These are phyloP conservation scores for Saposhnikovia divaricata DNA, from an alignment of 129 eudicot genomes.

Conservation along the genomic window DNA sequence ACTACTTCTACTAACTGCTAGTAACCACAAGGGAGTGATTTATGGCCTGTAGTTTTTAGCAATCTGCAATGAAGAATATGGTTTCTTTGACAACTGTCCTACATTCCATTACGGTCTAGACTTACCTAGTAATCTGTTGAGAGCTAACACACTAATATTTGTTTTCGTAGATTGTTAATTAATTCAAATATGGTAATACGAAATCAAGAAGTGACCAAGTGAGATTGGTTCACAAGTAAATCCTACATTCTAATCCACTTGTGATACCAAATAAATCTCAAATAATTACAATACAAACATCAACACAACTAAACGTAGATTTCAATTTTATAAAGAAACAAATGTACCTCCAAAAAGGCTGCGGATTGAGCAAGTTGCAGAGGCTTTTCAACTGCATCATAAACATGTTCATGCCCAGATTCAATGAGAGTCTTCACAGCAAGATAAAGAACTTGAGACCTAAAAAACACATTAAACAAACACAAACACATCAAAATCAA, in stretches of 20 bases:
- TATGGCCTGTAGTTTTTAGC: neutral
- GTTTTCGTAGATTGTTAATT: neutral
- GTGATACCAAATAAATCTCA: neutral
- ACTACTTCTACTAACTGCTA: neutral
- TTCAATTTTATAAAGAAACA: neutral
- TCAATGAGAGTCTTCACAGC: slow-evolving; percentile 60
- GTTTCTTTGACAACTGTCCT: neutral
- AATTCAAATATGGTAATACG: neutral
- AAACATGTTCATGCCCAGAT: slow-evolving; percentile 66
- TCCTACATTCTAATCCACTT: neutral
- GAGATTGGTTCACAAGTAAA: neutral
- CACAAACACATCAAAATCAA: neutral
- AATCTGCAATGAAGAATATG: neutral
- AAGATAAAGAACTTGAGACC: slow-evolving; percentile 73
- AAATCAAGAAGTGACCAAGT: neutral
- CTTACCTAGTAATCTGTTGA: neutral
- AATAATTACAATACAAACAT: neutral
- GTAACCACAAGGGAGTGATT: neutral
- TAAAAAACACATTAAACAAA: slow-evolving; percentile 12
- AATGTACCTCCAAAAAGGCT: slow-evolving; percentile 71
- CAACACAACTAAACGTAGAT: neutral
- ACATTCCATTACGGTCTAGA: neutral
- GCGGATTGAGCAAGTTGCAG: slow-evolving; percentile 87
- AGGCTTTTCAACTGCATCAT: slow-evolving; percentile 73
- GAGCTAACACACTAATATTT: neutral